Evolutionary conservation across 1,284 basidiomycete species (phyloP).

Genomic region (Sporisorium scitamineum): DNA sequence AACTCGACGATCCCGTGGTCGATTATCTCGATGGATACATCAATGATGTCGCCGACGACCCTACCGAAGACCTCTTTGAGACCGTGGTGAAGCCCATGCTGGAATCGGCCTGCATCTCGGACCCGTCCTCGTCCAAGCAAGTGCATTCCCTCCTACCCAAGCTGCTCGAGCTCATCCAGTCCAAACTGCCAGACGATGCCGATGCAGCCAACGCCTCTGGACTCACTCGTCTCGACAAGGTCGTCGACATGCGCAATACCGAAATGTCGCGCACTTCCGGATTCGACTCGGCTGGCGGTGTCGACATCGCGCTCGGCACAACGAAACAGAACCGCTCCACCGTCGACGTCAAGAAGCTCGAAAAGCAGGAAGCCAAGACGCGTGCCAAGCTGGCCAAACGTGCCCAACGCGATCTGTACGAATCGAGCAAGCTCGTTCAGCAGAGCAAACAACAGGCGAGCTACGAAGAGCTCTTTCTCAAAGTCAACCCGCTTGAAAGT

Average conservation of each 20-base stretch:
- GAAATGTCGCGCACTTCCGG: constrained; percentile 69
- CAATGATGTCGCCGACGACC: constrained; percentile 79
- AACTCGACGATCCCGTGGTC: constrained; percentile 91
- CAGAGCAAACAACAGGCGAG: constrained; percentile 90
- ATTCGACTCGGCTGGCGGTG: constrained; percentile 66
- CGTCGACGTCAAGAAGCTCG: constrained; percentile 97
- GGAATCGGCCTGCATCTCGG: constrained; percentile 62
- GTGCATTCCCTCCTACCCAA: constrained; percentile 53
- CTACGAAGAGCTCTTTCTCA: constrained; percentile 99
- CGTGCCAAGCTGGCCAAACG: constrained; percentile 98
- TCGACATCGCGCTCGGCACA: constrained; percentile 87
- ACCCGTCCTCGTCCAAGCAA: constrained; percentile 49
- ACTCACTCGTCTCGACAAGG: constrained; percentile 79
- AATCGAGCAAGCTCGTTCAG: constrained; percentile 94
- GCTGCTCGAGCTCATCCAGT: constrained; percentile 58
- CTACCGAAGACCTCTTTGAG: constrained; percentile 59
- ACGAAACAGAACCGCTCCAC: constrained; percentile 94
- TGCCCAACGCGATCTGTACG: constrained; percentile 83
- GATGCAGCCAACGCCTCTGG: constrained; percentile 71
- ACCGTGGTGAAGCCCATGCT: constrained; percentile 63
- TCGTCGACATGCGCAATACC: constrained; percentile 91
- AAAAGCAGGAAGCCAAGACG: constrained; percentile 98
- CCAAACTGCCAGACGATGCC: constrained; percentile 50
- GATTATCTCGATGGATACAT: constrained; percentile 92
- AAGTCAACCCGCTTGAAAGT: constrained; percentile 95